Base-by-base conservation (phyloP, 805 yeast genomes). In the Ogataea naganishii region DNA sequence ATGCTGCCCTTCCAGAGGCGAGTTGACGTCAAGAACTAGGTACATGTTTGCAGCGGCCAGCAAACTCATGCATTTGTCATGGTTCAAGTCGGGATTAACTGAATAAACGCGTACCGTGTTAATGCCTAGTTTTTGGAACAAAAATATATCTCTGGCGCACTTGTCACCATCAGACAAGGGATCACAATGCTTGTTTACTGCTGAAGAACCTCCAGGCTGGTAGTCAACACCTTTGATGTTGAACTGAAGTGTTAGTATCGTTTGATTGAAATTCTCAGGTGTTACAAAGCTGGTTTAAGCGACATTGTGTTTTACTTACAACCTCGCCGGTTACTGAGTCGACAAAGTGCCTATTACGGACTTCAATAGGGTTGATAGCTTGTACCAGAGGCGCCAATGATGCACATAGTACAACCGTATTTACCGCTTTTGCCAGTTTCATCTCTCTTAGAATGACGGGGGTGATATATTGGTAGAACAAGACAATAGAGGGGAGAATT, bases 121-220 rank as follows among this genome's bases (percentile, higher is more conserved):
- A 23, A 89, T 72, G 4, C 94, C 94, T 33, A 89, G 66, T 29
- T 78, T 72, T 57, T 88, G 95, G 51, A 89, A 82, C 17, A 86
- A 58, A 11, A 66, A 61, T 14, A 84, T 73, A 51, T 89, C 97
- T 41, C 96, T 69, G 4, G 88, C 80, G 60, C 97, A 89, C 13
- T 55, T 46, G 9, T 66, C 57, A 4, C 75, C 66, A 44, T 84
- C 79, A 2, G 95, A 79, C 24, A 89, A 62, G 0, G 96, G 95
- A 49, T 89, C 97, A 7, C 43, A 49, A 6, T 45, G 37, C 3
- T 46, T 54, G n/a, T 60, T 60, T 15, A 75, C 76, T 0, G 77
- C 88, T 0, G 95, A 77, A 0, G 95, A 78, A 0, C 96, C 97
- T 7, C 96, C 96, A 0, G 96, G 96, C 48, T 89, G 96, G 49